Evolutionary conservation across 441 rosid genomes (phyloP).

Genomic region (Jatropha multifida): DNA sequence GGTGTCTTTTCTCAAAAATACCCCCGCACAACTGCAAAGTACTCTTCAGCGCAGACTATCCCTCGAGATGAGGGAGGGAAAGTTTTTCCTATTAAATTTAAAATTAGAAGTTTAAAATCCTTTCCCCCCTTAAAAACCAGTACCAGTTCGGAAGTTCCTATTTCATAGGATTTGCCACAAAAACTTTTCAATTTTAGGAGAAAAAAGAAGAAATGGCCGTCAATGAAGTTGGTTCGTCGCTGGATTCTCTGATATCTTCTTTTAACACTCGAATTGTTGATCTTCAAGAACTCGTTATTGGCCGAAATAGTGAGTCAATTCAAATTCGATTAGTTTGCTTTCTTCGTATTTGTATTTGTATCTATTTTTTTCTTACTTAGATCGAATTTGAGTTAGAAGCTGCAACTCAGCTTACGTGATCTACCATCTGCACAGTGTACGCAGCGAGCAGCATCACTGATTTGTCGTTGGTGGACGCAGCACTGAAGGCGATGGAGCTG

Average conservation of each 20-base stretch:
- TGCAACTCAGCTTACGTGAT: background rate
- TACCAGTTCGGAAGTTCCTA: too few species aligned
- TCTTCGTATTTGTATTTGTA: background rate
- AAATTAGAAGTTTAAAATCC: too few species aligned
- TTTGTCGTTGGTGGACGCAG: conserved; percentile 61
- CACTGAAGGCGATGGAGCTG: conserved; percentile 78
- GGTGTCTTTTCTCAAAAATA: too few species aligned
- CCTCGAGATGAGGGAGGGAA: too few species aligned
- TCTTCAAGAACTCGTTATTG: conserved; percentile 88
- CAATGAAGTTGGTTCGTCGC: conserved; percentile 62
- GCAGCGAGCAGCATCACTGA: conserved; percentile 69
- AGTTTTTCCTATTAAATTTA: too few species aligned
- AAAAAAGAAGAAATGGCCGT: conserved; percentile 43
- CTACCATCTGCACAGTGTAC: conserved; percentile 47
- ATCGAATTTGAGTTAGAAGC: background rate
- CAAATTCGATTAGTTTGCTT: background rate
- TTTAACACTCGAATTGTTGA: conserved; percentile 69
- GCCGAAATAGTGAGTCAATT: conserved; percentile 72
- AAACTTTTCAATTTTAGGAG: background rate
- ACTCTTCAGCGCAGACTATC: too few species aligned
- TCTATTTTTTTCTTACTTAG: background rate
- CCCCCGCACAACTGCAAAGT: too few species aligned
- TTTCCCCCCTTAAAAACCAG: too few species aligned
- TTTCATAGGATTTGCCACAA: too few species aligned
- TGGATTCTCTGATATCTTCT: conserved; percentile 62